Evolutionary conservation across 23 red algal species (phyloP), one percentile per base, ranked within the genome.

Genomic region (Agarophyton chilense): DNA sequence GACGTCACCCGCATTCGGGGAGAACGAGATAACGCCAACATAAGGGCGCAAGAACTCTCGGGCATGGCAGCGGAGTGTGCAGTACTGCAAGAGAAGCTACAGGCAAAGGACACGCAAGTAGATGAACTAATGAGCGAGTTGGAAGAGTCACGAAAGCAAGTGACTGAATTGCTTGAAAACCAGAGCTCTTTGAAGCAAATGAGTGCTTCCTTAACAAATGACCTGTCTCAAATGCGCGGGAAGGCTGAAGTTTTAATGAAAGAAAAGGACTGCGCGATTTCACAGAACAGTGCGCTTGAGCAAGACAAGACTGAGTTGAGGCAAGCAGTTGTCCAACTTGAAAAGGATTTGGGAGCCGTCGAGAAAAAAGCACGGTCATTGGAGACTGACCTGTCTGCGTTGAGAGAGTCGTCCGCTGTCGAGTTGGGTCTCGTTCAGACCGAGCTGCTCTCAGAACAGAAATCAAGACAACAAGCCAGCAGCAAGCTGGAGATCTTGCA

Each of bases 401-500:
- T 16, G 52, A 77, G 47, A 52, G 85, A 89, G 52, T 78, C 38
- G 28, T 67, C 85, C 34, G 58, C 17, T 11, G 53, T 49, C 13
- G 72, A 89, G 28, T 8, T 89, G 7, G 53, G 71, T 35, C 0
- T 78, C 4, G 71, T 63, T 2, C 60, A 77, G 35, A 52, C 72
- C 26, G 73, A 89, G 72, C 53, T 89, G n/a, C 12, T 72, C 21
- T 70, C 70, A 19, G 85, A 89, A 47, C 72, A 89, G 67, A 89
- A 89, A 14, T 45, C 71, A 52, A 77, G 73, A 38, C 47, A 38
- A 72, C 64, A 68, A 38, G 28, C 24, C 5, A 33, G 18, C 21
- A 58, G 34, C 17, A 70, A 72, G 25, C 25, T 86, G 21, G 64
- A 12, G 35, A 34, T 52, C 21, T 26, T 89, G 22, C 52, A 68